A percentile compares a stretch with the other conserved stretches of the same genome.
Conservation (phyloP, 2,329 filamentous ascomycete genomes). For the Nothophaeocryptopus gaeumannii region DNA sequence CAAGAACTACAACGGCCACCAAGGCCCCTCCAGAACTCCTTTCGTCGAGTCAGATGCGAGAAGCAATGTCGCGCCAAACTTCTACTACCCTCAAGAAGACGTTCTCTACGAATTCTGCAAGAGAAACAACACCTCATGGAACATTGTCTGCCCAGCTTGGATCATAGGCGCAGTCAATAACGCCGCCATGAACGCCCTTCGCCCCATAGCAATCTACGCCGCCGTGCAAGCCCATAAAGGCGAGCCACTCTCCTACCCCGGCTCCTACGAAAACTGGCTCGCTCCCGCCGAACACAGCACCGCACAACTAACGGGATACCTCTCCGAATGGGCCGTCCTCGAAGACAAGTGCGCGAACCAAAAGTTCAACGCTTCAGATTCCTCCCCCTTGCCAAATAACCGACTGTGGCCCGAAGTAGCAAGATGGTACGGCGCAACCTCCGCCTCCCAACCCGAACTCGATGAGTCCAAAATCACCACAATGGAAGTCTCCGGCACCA, state of each 20-base stretch:
- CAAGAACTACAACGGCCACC: constrained; percentile 49
- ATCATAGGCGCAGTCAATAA: constrained; percentile 50
- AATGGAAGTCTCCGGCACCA: constrained; percentile 19
- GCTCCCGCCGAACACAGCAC: constrained; percentile 42
- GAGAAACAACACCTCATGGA: constrained; percentile 41
- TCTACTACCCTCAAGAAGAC: constrained; percentile 57
- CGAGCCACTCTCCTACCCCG: constrained; percentile 45
- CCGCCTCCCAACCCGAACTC: constrained; percentile 22
- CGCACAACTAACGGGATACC: constrained; percentile 49
- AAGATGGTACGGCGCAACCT: constrained; percentile 37
- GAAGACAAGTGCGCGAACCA: constrained; percentile 43
- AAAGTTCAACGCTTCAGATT: constrained; percentile 47
- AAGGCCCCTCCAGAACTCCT: constrained; percentile 45
- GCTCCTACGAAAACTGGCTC: constrained; percentile 47
- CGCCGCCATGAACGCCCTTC: constrained; percentile 51
- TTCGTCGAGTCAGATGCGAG: constrained; percentile 48
- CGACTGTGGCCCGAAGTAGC: constrained; percentile 50
- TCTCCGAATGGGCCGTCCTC: constrained; percentile 52
- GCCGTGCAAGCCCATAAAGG: constrained; percentile 45
- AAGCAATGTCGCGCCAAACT: constrained; percentile 48
- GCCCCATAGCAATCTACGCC: constrained; percentile 51
- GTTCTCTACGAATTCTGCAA: constrained; percentile 45
- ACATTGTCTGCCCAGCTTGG: constrained; percentile 48
- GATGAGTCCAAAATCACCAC: constrained; percentile 30
- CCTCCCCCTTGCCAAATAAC: constrained; percentile 47